Conservation (phyloP, 352 stramenopile species). For the Phytophthora pistaciae region DNA sequence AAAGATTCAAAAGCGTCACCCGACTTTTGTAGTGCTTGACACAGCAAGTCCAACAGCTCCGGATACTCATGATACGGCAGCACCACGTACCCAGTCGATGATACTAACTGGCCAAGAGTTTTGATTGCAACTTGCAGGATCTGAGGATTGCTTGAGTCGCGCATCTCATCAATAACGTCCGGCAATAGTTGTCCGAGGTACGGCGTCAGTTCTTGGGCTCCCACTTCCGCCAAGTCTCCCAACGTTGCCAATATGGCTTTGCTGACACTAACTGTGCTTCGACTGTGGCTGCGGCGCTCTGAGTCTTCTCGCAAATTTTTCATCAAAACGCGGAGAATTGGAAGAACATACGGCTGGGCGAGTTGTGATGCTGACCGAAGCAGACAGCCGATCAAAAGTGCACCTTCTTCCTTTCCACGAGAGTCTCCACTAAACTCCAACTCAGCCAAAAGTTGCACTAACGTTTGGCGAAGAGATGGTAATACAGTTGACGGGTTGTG, state of each 20-base stretch:
- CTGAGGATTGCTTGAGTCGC: conserved; percentile 85
- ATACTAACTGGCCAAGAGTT: conserved; percentile 84
- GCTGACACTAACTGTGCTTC: conserved; percentile 84
- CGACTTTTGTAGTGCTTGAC: conserved; percentile 81
- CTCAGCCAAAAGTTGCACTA: conserved; percentile 88
- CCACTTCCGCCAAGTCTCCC: conserved; percentile 82
- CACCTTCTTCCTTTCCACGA: conserved; percentile 85
- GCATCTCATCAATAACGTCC: conserved; percentile 89
- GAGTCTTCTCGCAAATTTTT: conserved; percentile 90
- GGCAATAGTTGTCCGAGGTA: conserved; percentile 87
- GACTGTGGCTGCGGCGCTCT: conserved; percentile 67
- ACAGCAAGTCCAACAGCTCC: conserved; percentile 83
- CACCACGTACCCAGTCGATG: conserved; percentile 86
- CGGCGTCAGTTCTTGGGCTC: conserved; percentile 79
- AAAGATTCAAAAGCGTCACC: conserved; percentile 81
- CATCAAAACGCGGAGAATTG: conserved; percentile 87
- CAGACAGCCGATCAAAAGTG: conserved; percentile 82
- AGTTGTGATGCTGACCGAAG: conserved; percentile 81
- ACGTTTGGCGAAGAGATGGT: conserved; percentile 83
- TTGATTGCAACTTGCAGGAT: conserved; percentile 90
- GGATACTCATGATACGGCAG: conserved; percentile 87
- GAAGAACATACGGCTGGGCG: conserved; percentile 86
- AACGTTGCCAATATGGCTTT: conserved; percentile 88
- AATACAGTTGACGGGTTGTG: conserved; percentile 87
- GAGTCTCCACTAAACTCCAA: conserved; percentile 88